phyloP scores from a whole-genome alignment of 1,284 basidiomycete genomes.

The Rhodotorula sp. region DNA sequence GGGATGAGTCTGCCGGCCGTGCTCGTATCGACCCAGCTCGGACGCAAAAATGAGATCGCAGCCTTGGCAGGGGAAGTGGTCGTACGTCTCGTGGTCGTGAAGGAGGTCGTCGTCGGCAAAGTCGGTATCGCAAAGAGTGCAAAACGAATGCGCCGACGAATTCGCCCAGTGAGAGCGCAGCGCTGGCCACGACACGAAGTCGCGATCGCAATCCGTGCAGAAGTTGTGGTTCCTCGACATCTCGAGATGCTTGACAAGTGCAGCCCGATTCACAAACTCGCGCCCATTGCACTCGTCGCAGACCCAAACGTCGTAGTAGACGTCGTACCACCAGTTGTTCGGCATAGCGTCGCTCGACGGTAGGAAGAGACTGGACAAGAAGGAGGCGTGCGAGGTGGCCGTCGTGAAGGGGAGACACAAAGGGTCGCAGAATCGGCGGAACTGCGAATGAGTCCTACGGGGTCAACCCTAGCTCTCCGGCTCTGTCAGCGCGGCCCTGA shows the following conservation, averaged over 20 bases:
- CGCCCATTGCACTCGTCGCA: neutral
- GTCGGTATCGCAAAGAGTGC: slow-evolving; percentile 53
- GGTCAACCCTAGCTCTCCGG: too few relatives aligned
- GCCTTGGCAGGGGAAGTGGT: slow-evolving; percentile 11
- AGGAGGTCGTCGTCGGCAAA: slow-evolving; percentile 43
- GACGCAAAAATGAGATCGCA: slow-evolving; percentile 48
- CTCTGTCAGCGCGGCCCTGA: too few relatives aligned
- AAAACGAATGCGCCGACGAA: slow-evolving; percentile 52
- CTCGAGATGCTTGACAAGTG: neutral
- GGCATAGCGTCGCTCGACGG: too few relatives aligned
- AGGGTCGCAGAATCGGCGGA: too few relatives aligned
- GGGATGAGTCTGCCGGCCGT: slow-evolving; percentile 55
- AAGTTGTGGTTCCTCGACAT: neutral
- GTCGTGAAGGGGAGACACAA: too few relatives aligned
- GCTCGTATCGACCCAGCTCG: slow-evolving; percentile 52
- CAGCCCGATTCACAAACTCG: neutral
- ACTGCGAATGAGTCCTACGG: too few relatives aligned
- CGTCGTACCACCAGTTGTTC: too few relatives aligned
- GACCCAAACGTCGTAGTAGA: too few relatives aligned
- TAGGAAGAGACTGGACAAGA: too few relatives aligned
- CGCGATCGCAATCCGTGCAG: slow-evolving; percentile 46
- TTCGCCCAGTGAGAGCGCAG: slow-evolving; percentile 26
- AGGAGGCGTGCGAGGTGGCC: too few relatives aligned
- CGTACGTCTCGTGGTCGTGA: slow-evolving; percentile 5
- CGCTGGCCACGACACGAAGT: slow-evolving; percentile 46